These are phyloP conservation scores for Ceriops decandra DNA, from an alignment of 345 rosid genomes.

Conservation along the genomic window DNA sequence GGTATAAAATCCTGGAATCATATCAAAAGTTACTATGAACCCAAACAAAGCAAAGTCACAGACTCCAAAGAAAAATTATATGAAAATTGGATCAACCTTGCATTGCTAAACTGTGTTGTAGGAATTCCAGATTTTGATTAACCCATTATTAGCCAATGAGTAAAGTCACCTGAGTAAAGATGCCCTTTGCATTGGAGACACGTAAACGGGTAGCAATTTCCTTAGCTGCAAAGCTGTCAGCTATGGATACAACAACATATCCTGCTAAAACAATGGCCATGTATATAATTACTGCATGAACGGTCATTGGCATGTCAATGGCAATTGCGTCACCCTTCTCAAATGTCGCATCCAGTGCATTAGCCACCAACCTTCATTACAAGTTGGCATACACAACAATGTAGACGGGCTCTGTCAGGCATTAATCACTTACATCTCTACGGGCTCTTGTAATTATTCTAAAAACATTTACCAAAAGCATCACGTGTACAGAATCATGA, in stretches of 20 bases:
- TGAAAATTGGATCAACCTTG: no score
- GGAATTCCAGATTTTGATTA: no score
- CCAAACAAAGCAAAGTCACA: no score
- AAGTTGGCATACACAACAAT: background rate
- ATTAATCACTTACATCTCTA: background rate
- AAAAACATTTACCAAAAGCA: background rate
- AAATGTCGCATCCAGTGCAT: conserved; percentile 55
- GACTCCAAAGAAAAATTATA: no score
- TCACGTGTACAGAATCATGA: background rate
- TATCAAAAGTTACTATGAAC: no score
- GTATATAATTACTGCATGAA: conserved; percentile 74
- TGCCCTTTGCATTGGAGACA: conserved; percentile 72
- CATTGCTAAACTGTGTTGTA: no score
- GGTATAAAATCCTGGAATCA: conserved; percentile 68
- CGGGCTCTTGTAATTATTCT: background rate
- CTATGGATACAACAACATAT: conserved; percentile 79
- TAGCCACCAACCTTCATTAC: conserved; percentile 68
- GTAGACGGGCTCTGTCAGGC: background rate
- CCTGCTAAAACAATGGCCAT: conserved; percentile 80
- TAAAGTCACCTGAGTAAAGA: conserved; percentile 79
- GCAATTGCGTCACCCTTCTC: conserved; percentile 81
- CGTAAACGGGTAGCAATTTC: conserved; percentile 80
- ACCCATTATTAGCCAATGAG: background rate
- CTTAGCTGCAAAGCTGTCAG: conserved; percentile 86
- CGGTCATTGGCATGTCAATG: conserved; percentile 94